A percentile compares a stretch with the other conserved stretches of the same genome.
These are phyloP conservation scores for Claviceps sp. DNA, from an alignment of 2,329 filamentous ascomycete genomes.

Conservation along the genomic window DNA sequence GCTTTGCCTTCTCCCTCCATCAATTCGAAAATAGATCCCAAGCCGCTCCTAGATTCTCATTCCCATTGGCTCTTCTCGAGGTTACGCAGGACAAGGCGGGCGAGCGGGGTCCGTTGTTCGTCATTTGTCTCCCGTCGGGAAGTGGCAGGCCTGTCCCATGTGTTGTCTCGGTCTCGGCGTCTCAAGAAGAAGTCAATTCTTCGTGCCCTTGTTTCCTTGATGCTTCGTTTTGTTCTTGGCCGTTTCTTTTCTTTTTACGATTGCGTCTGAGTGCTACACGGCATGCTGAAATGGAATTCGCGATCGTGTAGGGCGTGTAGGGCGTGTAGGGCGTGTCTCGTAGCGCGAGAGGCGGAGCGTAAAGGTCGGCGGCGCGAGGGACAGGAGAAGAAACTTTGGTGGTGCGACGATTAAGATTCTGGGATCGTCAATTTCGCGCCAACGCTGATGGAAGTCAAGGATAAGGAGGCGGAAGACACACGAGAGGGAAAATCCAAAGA, in stretches of 20 bases:
- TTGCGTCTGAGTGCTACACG: conserved; percentile 1
- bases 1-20: conserved; percentile 19
- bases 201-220: too few relatives aligned
- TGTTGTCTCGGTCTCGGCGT: neutral
- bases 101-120: conserved; percentile 11
- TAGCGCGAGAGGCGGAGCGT: neutral
- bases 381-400: neutral
- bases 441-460: too few relatives aligned
- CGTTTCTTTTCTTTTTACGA: neutral
- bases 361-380: neutral
- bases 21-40: conserved; percentile 11
- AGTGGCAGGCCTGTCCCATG: conserved; percentile 12
- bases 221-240: too few relatives aligned
- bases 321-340: neutral
- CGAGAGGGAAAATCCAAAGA: too few relatives aligned
- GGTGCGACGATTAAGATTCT: too few relatives aligned
- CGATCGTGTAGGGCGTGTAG: neutral
- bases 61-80: conserved; percentile 16
- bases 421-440: too few relatives aligned
- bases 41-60: conserved; percentile 15
- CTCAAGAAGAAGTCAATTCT: too few relatives aligned
- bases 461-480: too few relatives aligned
- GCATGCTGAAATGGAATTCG: conserved; percentile 4
- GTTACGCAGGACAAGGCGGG: conserved; percentile 18
- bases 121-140: conserved; percentile 17